Evolutionary conservation across 768 basidiomycete species (phyloP), one percentile per base, ranked within the genome.

Genomic region (Psilocybe cubensis): DNA sequence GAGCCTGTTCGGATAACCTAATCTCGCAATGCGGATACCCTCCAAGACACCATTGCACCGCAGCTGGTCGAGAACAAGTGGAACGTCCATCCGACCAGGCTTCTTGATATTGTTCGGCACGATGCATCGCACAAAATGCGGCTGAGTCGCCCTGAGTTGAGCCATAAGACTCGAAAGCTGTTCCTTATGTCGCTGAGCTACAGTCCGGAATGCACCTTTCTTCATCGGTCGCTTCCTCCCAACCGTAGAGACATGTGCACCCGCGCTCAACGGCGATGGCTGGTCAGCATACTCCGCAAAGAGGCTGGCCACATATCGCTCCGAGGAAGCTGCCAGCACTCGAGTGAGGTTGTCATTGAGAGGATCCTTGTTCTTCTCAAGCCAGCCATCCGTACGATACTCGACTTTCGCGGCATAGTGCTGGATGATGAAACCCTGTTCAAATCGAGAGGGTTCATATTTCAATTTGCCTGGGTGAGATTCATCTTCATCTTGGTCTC

Each of bases 301-400:
- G 20, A 99, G 83, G 10, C 79, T 72, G 1, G 92, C 86, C 35
- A 98, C 83, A 67, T 92, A 94, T 35, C 83, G 82, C 66, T 97
- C 91, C 2, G 86, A 80, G 4, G 96, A 96, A 8, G 83, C 79
- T 1, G 92, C 87, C 2, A 98, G 81, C 33, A 98, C 88, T 20
- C 93, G 86, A 0, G 94, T 92, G 51, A 98, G 82, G 69, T 97
- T 95, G 71, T 98, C 96, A 68, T 98, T 98, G 56, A 99, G 77
- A 0, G 97, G 97, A 66, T 99, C 97, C 75, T 97, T 97, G 81
- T 99, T 99, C 87, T 98, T 99, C 78, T 96, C 96, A 63, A 99
- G 77, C 97, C 97, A 99, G 14, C 95, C 93, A 35, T 93, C 88
- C 2, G 95, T 98, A 25, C 89, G 84, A 67, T 99, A 99, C 66